Conservation (phyloP, 192 early-diverging fungal genomes). For the Pilobolus umbonatus region DNA sequence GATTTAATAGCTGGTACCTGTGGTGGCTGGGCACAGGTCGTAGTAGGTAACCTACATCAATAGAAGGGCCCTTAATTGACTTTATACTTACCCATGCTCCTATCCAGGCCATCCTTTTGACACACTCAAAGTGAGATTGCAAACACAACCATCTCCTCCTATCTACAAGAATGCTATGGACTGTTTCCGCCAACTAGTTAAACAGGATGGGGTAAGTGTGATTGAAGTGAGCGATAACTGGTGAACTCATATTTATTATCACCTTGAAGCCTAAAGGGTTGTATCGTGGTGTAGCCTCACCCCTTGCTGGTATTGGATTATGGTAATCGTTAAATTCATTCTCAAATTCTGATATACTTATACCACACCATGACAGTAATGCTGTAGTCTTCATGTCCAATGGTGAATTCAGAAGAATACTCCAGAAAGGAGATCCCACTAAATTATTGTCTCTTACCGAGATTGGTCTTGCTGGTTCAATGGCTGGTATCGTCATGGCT, state of each 20-base stretch:
- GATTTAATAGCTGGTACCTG: conserved; percentile 58
- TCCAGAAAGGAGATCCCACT: conserved; percentile 42
- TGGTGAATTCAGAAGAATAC: conserved; percentile 51
- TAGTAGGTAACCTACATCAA: conserved; percentile 38
- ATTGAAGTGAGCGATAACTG: too few species aligned
- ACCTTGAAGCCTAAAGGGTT: conserved; percentile 47
- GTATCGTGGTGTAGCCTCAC: conserved; percentile 69
- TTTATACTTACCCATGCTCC: not conserved
- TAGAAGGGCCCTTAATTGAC: not conserved
- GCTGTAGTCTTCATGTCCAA: conserved; percentile 66
- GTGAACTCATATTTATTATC: not conserved
- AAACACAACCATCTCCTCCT: conserved; percentile 56
- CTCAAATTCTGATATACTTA: not conserved
- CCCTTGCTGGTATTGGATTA: conserved; percentile 65
- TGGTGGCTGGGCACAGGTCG: conserved; percentile 69
- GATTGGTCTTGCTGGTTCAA: conserved; percentile 50
- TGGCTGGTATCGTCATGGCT: conserved; percentile 64
- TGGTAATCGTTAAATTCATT: conserved; percentile 40
- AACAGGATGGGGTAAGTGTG: conserved; percentile 54
- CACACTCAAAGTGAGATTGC: conserved; percentile 64
- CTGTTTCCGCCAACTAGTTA: conserved; percentile 45
- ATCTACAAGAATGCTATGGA: conserved; percentile 57
- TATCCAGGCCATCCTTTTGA: conserved; percentile 51
- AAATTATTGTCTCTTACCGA: conserved; percentile 43
- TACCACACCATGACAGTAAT: conserved; percentile 40